Base-by-base conservation (phyloP, 2,329 filamentous ascomycete genomes). In the Pseudogymnoascus sp. region DNA sequence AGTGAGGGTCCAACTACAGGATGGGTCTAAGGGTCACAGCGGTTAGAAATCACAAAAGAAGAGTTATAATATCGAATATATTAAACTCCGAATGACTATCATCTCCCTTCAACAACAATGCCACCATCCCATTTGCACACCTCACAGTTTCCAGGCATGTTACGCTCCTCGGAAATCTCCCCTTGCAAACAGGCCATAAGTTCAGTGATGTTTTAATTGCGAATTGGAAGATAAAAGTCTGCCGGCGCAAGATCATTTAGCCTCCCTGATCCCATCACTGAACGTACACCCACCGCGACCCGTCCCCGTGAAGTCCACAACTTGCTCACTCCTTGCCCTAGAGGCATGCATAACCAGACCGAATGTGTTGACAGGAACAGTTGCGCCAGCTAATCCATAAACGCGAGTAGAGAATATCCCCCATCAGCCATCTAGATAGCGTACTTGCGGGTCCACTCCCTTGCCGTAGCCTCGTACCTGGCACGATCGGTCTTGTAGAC, bases 401-500 rank as follows among this genome's bases (percentile, higher is more conserved):
- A 63, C 38, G 59, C 56, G 62, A 62, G 50, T 56, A 35, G 59
- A 61, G 53, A 46, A 60, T 50, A 26, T 61, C 35, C 41, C 38
- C 38, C 43, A 31, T 61, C 24, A 40, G 40, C 59, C 59, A 61
- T 46, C 65, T 87, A 98, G 79, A 98, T 95, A 75, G 95, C 95
- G 77, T 98, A 98, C 85, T 99, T 99, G 78, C 93, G 87, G 73
- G 95, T 99, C 95, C 95, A 99, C 82, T 99, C 95, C 72, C 93
- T 85, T 66, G 95, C 95, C 64, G 93, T 98, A 69, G 91, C 90
- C 82, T 99, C 95, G 79, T 99, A 99, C 78, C 92, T 86, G 72
- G 90, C 87, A 72, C 92, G 90, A 79, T 99, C 95, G 69, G 93
- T 97, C 88, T 99, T 99, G 90, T 99, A 99, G 76, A 98, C 92